Base-by-base conservation (phyloP, 2,329 filamentous ascomycete genomes). In the Fusarium sp. region DNA sequence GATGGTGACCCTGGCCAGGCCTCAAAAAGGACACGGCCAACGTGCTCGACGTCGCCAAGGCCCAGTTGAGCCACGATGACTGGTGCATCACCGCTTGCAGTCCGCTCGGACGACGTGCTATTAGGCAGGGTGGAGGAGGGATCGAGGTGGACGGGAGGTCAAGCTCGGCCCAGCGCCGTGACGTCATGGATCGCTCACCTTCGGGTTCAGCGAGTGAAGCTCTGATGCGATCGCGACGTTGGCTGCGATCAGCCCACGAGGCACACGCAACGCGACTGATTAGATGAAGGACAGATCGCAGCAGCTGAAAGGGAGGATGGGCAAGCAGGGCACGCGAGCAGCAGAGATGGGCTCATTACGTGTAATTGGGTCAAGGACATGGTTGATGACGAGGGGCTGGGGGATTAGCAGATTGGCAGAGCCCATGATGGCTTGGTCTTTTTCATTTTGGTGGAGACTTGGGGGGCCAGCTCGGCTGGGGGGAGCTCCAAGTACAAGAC, bases 131-230 rank as follows among this genome's bases (percentile, higher is more conserved):
- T 34, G 31, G 31, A 34, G 31, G n/a, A 16, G 18, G 56, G 34
- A 52, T 34, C 23, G 16, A 41, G 47, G 56, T 51, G 44, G 50
- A 13, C 27, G 30, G 27, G 6, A 57, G 51, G 65, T 47, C 31
- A 39, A 43, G 55, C 43, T 68, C 39, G 30, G 54, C 13, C 15
- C n/a, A 46, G 18, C 11, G 9, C 8, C 28, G 40, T 75, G 73
- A 75, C 73, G 73, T 75, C 73, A 75, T 72, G 60, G 62, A 75
- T 66, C 64, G 66, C 37, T 73, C 73, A 72, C 50, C 56, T 30
- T 56, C 54, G 66, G 37, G 51, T 65, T 51, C 47, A 62, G 58
- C 68, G 59, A 67, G 59, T 54, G 44, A 63, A 52, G 60, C 57
- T 54, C 65, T 62, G 58, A 68, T 65, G 58, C 60, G 56, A 72